A percentile compares a stretch with the other conserved stretches of the same genome.
phyloP scores from a whole-genome alignment of 164 flowering plant species.

The Euptelea pleiosperma region DNA sequence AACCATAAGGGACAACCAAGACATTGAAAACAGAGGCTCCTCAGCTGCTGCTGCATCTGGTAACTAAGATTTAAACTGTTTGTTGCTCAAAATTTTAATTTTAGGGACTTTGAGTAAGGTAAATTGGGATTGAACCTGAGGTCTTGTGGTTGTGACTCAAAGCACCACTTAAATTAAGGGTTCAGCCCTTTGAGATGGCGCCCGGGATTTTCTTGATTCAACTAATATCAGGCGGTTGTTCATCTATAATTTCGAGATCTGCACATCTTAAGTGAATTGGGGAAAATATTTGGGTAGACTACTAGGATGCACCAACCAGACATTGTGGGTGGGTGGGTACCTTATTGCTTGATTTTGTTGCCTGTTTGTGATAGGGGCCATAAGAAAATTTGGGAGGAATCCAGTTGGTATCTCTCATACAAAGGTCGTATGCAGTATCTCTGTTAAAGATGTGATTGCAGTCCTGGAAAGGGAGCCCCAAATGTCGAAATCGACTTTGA shows the following conservation, averaged over 20 bases:
- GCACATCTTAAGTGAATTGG: no score
- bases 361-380: conserved; percentile 31
- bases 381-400: conserved; percentile 50
- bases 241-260: no score
- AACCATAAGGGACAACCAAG: conserved; percentile 49
- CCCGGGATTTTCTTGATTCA: no score
- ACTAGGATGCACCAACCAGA: no score
- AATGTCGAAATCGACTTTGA: conserved; percentile 61
- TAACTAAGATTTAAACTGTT: conserved; percentile 17
- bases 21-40: conserved; percentile 45
- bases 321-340: neutral
- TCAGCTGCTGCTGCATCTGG: conserved; percentile 39
- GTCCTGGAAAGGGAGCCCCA: conserved; percentile 81
- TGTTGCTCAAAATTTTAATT: neutral
- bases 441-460: conserved; percentile 76
- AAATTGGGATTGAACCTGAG: no score
- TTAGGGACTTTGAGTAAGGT: no score
- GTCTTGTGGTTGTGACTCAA: no score
- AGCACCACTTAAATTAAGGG: no score
- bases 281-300: no score
- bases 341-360: neutral
- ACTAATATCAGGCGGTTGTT: no score
- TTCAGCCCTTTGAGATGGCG: no score
- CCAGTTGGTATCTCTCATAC: conserved; percentile 31
- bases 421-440: conserved; percentile 42